A percentile compares a stretch with the other conserved stretches of the same genome.
Conservation (phyloP, 768 basidiomycete species). For the Lepiota venenata region DNA sequence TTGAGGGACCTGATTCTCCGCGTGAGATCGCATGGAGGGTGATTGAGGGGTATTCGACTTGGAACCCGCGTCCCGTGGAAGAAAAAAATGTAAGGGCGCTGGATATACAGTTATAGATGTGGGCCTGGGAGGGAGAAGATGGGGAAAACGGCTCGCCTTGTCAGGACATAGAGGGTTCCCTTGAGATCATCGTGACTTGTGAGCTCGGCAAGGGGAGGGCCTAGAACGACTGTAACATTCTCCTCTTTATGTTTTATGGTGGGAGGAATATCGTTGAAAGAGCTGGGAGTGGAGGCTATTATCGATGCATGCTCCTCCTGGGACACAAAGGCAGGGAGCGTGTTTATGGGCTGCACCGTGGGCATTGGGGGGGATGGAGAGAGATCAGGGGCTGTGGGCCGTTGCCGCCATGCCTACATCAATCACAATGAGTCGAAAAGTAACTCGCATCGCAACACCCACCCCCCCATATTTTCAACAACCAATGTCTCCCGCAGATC, state of each 20-base stretch:
- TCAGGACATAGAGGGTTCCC: constrained; percentile 82
- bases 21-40: constrained; percentile 93
- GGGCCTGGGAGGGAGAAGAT: constrained; percentile 6
- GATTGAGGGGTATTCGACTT: constrained; percentile 84
- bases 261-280: constrained; percentile 84
- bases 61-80: constrained; percentile 66
- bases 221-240: constrained; percentile 63
- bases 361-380: too few species aligned
- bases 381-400: neutral
- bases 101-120: neutral
- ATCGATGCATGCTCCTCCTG: constrained; percentile 66
- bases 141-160: constrained; percentile 52
- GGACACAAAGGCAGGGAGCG: constrained; percentile 35
- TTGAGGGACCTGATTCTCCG: constrained; percentile 55
- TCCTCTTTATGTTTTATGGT: constrained; percentile 73
- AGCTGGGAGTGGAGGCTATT: constrained; percentile 76
- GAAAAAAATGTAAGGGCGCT: constrained; percentile 78
- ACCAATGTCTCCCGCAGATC: constrained; percentile 29
- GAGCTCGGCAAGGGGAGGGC: constrained; percentile 67
- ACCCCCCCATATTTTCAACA: neutral
- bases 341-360: constrained; percentile 31
- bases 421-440: neutral
- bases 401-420: neutral
- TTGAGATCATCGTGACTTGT: constrained; percentile 42
- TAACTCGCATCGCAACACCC: neutral